These are phyloP conservation scores for Dothistroma septosporum DNA, from an alignment of 2,329 filamentous ascomycete species.

Conservation along the genomic window DNA sequence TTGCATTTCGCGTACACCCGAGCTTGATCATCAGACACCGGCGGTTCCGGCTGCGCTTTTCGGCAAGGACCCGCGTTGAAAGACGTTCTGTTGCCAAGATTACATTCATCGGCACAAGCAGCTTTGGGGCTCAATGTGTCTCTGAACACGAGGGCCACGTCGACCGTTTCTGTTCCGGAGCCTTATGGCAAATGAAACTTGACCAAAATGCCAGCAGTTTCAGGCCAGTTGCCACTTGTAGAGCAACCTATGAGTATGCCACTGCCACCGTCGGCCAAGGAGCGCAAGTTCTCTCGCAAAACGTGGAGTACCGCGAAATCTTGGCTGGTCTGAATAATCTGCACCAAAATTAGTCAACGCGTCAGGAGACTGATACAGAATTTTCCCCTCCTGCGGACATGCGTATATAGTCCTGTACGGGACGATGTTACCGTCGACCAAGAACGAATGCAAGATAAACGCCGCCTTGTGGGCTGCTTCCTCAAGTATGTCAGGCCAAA, in stretches of 20 bases:
- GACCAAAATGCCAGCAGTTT: not conserved
- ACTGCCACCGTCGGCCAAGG: not conserved
- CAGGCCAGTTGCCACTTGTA: not conserved
- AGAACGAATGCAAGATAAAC: not conserved
- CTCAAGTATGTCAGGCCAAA: not conserved
- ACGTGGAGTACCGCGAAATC: not conserved
- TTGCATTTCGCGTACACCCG: constrained; percentile 1
- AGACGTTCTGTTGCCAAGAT: not conserved
- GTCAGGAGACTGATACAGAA: too few species aligned
- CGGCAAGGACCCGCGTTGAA: not conserved
- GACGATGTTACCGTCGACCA: not conserved
- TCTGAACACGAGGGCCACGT: not conserved
- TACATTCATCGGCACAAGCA: not conserved
- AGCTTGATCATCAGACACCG: not conserved
- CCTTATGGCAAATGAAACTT: not conserved
- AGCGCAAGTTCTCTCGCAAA: not conserved
- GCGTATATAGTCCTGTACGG: not conserved
- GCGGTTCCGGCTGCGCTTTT: not conserved
- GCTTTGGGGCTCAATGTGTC: not conserved
- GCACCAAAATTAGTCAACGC: not conserved
- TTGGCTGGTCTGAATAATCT: not conserved
- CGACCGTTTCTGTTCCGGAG: not conserved
- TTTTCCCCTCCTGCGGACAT: not conserved
- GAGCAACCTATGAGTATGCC: not conserved
- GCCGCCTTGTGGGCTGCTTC: not conserved